Base-by-base conservation (phyloP, 805 yeast genomes). In the Ogataea naganishii region DNA sequence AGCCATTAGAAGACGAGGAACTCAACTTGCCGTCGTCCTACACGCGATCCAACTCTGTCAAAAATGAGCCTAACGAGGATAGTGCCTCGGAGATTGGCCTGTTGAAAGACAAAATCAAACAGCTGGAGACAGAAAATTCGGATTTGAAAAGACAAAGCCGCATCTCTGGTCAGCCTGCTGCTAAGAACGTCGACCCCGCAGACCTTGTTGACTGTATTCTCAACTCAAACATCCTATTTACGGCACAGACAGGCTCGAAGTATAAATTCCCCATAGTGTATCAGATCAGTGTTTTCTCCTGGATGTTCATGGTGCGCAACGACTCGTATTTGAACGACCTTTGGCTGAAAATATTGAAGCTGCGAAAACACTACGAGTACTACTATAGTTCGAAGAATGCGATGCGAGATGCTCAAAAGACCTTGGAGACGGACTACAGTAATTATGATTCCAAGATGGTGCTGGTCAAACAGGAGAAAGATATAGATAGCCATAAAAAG, bases 271-370 rank as follows among this genome's bases (percentile, higher is more conserved):
- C 63, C 7, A 53, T 58, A 9, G 49, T 56, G 12, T 56, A 58
- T 33, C 60, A 58, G 30, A 58, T 58, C 15, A 47, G 75, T 34
- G 67, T 72, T 1, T 63, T 75, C 4, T 73, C 75, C 15, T 72
- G 77, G 76, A 49, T 72, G 40, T 74, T 75, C 17, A 62, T 72
- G 14, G 70, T 71, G 59, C 65, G 72, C 44, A 74, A 75, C 41
- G 79, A 72, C 39, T 69, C 74, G 5, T 71, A 69, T 41, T 46
- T 72, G 27, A 64, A 72, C 35, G 65, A 71, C 25, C 42, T 72
- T 15, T 72, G 79, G 79, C 38, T 53, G 32, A 57, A 57, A 34
- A 57, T 58, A 13, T 34, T 55, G 20, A 52, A 51, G 29, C 39
- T 58, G 14, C 41, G 62, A 26, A 54, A 51, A 28, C 61, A 56